Evolutionary conservation across 164 flowering plant genomes (phyloP).

Genomic region (Saururus chinensis): DNA sequence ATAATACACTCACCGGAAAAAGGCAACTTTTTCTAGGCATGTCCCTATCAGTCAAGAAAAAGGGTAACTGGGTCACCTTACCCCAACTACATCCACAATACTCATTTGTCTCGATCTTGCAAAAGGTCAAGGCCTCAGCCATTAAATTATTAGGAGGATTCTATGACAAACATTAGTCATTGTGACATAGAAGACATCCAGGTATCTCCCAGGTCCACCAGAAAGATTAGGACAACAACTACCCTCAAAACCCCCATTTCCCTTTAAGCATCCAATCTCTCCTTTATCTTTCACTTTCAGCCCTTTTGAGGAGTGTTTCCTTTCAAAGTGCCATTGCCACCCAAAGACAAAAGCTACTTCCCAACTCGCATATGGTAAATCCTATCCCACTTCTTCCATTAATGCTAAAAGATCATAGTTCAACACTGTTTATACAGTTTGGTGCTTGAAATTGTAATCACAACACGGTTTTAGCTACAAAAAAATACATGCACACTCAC

Average conservation of each 20-base stretch:
- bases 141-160: conserved; percentile 31
- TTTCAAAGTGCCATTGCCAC: not conserved
- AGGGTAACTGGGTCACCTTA: conserved; percentile 17
- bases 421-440: not conserved
- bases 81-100: conserved; percentile 11
- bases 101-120: conserved; percentile 31
- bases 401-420: not conserved
- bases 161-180: conserved; percentile 52
- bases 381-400: no score
- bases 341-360: conserved; percentile 1
- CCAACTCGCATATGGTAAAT: not conserved
- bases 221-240: conserved; percentile 33
- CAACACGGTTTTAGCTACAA: no score
- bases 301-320: conserved; percentile 17
- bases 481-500: no score
- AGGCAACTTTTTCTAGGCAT: conserved; percentile 18
- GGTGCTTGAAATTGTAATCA: no score
- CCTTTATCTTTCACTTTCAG: conserved; percentile 35
- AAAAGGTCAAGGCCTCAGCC: conserved; percentile 30
- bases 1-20: conserved; percentile 9
- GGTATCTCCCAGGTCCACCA: conserved; percentile 21
- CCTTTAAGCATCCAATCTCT: conserved; percentile 57
- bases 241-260: conserved; percentile 24
- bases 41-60: conserved; percentile 31
- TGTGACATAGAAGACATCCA: conserved; percentile 41